A percentile compares a stretch with the other conserved stretches of the same genome.
Evolutionary conservation across 2,329 filamentous ascomycete genomes (phyloP).

Genomic region (Fusarium euwallaceae): DNA sequence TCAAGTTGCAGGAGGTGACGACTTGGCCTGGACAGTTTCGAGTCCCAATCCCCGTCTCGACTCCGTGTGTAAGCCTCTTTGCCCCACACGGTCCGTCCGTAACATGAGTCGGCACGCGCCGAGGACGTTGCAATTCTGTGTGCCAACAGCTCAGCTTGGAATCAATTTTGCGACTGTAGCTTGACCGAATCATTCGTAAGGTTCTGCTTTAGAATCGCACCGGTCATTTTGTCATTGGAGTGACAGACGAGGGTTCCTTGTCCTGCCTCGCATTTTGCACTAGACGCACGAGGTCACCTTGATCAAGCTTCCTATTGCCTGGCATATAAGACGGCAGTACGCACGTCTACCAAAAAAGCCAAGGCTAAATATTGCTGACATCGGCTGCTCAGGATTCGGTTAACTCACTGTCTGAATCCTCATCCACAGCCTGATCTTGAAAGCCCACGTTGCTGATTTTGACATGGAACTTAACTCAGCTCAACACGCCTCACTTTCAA

Average conservation of each 20-base stretch:
- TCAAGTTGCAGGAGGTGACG: not conserved
- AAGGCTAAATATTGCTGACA: not conserved
- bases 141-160: not conserved
- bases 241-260: not conserved
- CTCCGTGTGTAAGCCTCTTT: not conserved
- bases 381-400: not conserved
- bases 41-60: not conserved
- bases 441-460: not conserved
- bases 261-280: not conserved
- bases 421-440: not conserved
- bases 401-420: not conserved
- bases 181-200: not conserved
- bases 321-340: not conserved
- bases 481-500: not conserved
- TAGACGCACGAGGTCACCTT: not conserved
- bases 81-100: conserved; percentile 23
- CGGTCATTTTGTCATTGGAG: not conserved
- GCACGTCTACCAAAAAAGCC: not conserved
- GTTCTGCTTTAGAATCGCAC: not conserved
- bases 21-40: conserved; percentile 1
- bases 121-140: conserved; percentile 20
- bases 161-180: not conserved
- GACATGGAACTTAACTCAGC: not conserved
- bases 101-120: conserved; percentile 24
- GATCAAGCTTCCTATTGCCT: not conserved